Evolutionary conservation across 306 rosid genomes (phyloP), one percentile per base, ranked within the genome.

Genomic region (Cicer cuneatum): DNA sequence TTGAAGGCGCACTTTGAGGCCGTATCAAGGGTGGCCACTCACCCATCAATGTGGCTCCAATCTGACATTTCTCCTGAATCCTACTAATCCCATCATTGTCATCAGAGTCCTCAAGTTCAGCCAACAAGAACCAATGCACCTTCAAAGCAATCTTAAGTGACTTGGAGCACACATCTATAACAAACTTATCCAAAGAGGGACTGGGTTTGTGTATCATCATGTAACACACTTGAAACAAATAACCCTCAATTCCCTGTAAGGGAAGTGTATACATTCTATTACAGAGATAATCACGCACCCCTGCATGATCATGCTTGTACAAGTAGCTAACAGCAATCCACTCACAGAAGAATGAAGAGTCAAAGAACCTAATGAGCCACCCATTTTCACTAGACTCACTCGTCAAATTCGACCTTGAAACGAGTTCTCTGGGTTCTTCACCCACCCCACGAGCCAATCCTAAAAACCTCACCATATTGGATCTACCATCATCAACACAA

Each of bases 251-350:
- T 7, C 99, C 99, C 7, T 92, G 76, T 73, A 94, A 82, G 8
- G 99, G 99, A 67, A 94, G 93, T 15, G 97, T 92, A 78, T 94
- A 94, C 99, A 94, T 94, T 78, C 97, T 77, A 71, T 94, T 94
- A 72, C 97, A 94, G 39, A 94, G 93, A 79, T 94, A 94, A 70
- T 94, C 96, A 0, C 99, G 95, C 13, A 94, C 99, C 75, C 99
- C 97, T 0, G 90, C 7, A 24, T 94, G 99, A 41, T 92, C 99
- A 75, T 94, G 99, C 83, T 94, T 94, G 87, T 92, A 92, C 48
- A 94, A 82, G 80, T 94, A 94, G 84, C 99, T 94, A 77, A 94
- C 97, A 57, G 97, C 97, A 58, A 94, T 94, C 97, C 97, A 94
- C 82, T 94, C 99, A 12, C 99, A 94, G 89, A 94, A 94, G 80